Percentiles rank a stretch among this genome's conserved stretches.
These are phyloP conservation scores for Aeschynomene evenia DNA, from an alignment of 306 rosid species.

Conservation along the genomic window DNA sequence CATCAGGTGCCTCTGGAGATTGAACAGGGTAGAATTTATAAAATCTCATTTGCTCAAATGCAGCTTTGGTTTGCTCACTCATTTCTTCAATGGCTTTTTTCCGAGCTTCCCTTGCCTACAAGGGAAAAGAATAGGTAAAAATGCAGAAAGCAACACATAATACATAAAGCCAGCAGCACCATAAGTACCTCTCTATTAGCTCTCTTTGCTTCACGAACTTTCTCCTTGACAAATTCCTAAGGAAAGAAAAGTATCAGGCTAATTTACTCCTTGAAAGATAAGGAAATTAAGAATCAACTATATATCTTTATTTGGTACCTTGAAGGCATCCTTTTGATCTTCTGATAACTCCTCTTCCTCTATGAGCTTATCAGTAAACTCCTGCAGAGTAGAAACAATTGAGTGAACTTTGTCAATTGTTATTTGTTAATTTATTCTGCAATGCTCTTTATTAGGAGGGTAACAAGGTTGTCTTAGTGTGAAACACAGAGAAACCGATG, in stretches of 20 bases:
- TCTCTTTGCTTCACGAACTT: constrained; percentile 75
- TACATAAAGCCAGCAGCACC: constrained; percentile 13
- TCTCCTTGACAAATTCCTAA: constrained; percentile 79
- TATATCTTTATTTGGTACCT: constrained; percentile 41
- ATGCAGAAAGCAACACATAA: not conserved
- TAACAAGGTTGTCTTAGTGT: not conserved
- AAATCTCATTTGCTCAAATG: constrained; percentile 71
- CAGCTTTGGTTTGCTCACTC: constrained; percentile 70
- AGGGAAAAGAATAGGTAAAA: not conserved
- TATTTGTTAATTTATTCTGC: not conserved
- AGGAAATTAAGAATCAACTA: not conserved
- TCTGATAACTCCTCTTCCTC: constrained; percentile 63
- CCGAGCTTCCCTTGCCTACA: constrained; percentile 81
- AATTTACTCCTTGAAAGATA: not conserved
- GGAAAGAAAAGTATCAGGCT: not conserved
- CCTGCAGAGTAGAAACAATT: constrained; percentile 50
- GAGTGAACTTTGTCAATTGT: not conserved
- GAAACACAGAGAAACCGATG: not conserved
- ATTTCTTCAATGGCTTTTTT: constrained; percentile 69
- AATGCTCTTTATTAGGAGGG: not conserved
- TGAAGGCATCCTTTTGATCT: constrained; percentile 74
- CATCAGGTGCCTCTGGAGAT: constrained; percentile 71
- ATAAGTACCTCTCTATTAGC: constrained; percentile 65
- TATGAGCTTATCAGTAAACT: constrained; percentile 68
- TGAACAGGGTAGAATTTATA: constrained; percentile 82